phyloP scores from a whole-genome alignment of 352 stramenopile species.

The Globisporangium okanoganense region DNA sequence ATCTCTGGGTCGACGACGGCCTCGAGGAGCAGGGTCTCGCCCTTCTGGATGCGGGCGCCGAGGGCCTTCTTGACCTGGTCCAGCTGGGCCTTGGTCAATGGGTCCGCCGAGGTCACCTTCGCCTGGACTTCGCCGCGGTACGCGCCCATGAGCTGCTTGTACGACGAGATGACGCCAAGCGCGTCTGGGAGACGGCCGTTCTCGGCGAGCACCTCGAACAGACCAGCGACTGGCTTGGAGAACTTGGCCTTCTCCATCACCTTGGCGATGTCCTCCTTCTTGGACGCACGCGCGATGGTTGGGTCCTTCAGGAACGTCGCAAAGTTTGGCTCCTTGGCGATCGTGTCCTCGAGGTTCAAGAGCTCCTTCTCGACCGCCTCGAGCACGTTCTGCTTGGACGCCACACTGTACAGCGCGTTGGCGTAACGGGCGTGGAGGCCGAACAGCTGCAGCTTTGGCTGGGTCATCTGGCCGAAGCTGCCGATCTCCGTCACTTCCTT shows the following conservation, averaged over 20 bases:
- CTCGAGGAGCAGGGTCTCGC: conserved; percentile 91
- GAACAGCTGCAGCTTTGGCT: conserved; percentile 94
- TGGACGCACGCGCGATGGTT: conserved; percentile 92
- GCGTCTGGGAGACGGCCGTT: conserved; percentile 93
- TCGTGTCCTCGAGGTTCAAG: conserved; percentile 78
- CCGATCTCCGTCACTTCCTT: conserved; percentile 66
- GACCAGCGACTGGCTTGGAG: conserved; percentile 91
- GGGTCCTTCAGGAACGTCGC: conserved; percentile 95
- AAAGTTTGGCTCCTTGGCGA: conserved; percentile 89
- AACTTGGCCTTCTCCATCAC: conserved; percentile 90
- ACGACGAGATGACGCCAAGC: conserved; percentile 86
- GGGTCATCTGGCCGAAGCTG: conserved; percentile 76
- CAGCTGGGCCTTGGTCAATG: conserved; percentile 90
- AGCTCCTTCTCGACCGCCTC: conserved; percentile 87
- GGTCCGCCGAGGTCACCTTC: conserved; percentile 95
- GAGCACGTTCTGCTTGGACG: conserved; percentile 83
- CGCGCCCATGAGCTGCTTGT: conserved; percentile 94
- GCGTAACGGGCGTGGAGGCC: conserved; percentile 95
- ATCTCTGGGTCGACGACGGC: conserved; percentile 93
- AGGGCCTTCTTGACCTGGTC: conserved; percentile 94
- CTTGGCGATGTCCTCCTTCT: conserved; percentile 92
- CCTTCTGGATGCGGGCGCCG: conserved; percentile 79
- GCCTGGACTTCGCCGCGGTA: conserved; percentile 94
- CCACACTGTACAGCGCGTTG: conserved; percentile 96
- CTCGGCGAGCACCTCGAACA: conserved; percentile 95